These are phyloP conservation scores for Toxicodendron radicans DNA, from an alignment of 345 rosid species.

Conservation along the genomic window DNA sequence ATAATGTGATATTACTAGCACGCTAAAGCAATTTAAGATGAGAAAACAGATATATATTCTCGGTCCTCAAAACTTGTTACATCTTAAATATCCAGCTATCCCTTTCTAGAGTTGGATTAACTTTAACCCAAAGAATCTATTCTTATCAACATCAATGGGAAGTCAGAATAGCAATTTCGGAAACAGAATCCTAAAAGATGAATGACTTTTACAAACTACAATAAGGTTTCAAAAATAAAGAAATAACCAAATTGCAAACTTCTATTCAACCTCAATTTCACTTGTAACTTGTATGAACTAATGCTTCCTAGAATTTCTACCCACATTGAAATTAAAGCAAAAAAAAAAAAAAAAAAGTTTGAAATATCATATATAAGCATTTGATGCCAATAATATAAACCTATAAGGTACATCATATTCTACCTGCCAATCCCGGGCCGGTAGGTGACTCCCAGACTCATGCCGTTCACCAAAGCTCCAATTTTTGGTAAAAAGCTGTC, in stretches of 20 bases:
- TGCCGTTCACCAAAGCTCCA: conserved; percentile 35
- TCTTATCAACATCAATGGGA: not conserved
- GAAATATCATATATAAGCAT: conserved; percentile 2
- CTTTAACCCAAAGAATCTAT: not conserved
- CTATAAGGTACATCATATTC: not conserved
- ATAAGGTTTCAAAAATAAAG: not conserved
- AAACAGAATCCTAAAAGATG: not conserved
- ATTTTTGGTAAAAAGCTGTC: conserved; percentile 37
- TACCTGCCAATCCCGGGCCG: conserved; percentile 59
- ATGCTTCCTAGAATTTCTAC: not conserved
- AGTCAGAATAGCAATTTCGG: not conserved
- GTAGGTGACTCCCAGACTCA: conserved; percentile 49
- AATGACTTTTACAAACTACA: not conserved
- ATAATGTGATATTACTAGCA: not conserved
- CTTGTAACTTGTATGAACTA: not conserved
- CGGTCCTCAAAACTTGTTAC: not conserved
- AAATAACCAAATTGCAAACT: not conserved
- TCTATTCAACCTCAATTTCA: conserved; percentile 1
- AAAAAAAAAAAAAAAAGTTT: conserved; percentile 13
- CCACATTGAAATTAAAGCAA: not conserved
- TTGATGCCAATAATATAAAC: not conserved
- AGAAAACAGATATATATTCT: not conserved
- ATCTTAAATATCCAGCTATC: not conserved
- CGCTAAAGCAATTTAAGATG: not conserved
- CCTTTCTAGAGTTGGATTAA: too few species aligned